Percentiles rank a stretch among this genome's conserved stretches.
These are phyloP conservation scores for Rhizopus delemar DNA, from an alignment of 371 early-diverging fungal species.

Conservation along the genomic window DNA sequence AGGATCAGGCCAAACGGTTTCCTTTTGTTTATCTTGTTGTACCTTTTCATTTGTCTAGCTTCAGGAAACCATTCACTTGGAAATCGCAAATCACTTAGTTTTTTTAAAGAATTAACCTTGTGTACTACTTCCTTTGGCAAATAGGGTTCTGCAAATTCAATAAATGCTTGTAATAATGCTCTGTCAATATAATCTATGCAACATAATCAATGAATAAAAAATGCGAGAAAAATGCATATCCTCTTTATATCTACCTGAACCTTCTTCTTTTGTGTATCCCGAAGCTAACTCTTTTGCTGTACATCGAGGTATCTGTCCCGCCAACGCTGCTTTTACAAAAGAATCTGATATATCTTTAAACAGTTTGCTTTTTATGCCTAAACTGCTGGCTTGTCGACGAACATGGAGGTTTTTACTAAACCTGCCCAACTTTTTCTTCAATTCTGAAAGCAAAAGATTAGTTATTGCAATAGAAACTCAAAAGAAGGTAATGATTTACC, in stretches of 20 bases:
- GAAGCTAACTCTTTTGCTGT: conserved; percentile 6
- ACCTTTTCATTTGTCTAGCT: conserved; percentile 75
- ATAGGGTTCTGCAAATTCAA: conserved; percentile 36
- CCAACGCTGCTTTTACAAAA: conserved; percentile 26
- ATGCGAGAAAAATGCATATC: too few relatives aligned
- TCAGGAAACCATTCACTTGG: conserved; percentile 82
- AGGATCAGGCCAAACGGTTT: neutral
- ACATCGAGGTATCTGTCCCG: conserved; percentile 23
- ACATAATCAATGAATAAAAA: too few relatives aligned
- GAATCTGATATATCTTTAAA: conserved; percentile 18
- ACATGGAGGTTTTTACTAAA: conserved; percentile 20
- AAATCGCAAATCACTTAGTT: conserved; percentile 71
- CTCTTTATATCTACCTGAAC: neutral
- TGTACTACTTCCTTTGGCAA: conserved; percentile 35
- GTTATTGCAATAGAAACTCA: too few relatives aligned
- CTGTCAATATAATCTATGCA: conserved; percentile 29
- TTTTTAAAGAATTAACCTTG: conserved; percentile 53
- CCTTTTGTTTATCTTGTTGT: neutral
- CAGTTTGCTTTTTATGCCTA: conserved; percentile 30
- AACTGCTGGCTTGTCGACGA: conserved; percentile 21
- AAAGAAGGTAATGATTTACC: too few relatives aligned
- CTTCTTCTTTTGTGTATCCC: conserved; percentile 11
- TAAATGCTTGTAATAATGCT: conserved; percentile 35
- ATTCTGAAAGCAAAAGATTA: conserved; percentile 5
- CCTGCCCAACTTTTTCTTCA: neutral